Evolutionary conservation across 768 basidiomycete species (phyloP).

Genomic region (Hygrophorus russula): DNA sequence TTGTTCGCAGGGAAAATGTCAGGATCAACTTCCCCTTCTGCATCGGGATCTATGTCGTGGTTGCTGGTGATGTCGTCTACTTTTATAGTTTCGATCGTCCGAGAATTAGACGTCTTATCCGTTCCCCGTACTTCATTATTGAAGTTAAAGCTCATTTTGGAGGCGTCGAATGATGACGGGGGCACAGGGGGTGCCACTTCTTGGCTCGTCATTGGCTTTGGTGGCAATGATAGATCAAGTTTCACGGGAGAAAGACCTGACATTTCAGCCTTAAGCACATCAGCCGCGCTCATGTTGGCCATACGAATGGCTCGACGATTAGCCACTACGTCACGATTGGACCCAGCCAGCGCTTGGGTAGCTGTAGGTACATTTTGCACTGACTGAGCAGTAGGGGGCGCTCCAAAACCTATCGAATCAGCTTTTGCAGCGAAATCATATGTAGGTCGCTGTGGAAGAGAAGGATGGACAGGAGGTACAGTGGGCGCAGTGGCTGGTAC

Average conservation of each 20-base stretch:
- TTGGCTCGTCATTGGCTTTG: conserved; percentile 22
- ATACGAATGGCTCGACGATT: conserved; percentile 86
- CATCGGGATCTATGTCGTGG: conserved; percentile 18
- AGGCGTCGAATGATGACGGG: conserved; percentile 14
- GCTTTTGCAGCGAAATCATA: conserved; percentile 67
- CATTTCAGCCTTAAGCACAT: conserved; percentile 88
- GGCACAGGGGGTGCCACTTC: conserved; percentile 2
- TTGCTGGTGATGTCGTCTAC: conserved; percentile 9
- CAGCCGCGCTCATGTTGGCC: conserved; percentile 95
- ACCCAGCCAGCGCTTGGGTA: conserved; percentile 66
- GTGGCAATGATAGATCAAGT: conserved; percentile 25
- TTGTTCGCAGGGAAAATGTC: conserved; percentile 18
- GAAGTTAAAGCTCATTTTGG: conserved; percentile 18
- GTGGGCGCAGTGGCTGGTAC: conserved; percentile 30
- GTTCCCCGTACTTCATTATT: conserved; percentile 21
- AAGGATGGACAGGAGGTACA: conserved; percentile 34
- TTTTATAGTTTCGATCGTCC: conserved; percentile 2
- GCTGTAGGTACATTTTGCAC: conserved; percentile 47
- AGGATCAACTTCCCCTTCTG: conserved; percentile 18
- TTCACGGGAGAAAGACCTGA: conserved; percentile 44
- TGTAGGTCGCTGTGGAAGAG: conserved; percentile 51
- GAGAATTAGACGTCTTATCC: conserved; percentile 3
- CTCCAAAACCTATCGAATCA: conserved; percentile 70
- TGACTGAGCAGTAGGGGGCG: conserved; percentile 46
- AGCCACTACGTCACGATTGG: conserved; percentile 84